A percentile compares a stretch with the other conserved stretches of the same genome.
phyloP scores from a whole-genome alignment of 768 basidiomycete genomes.

The Hemileccinum rubropunctum region DNA sequence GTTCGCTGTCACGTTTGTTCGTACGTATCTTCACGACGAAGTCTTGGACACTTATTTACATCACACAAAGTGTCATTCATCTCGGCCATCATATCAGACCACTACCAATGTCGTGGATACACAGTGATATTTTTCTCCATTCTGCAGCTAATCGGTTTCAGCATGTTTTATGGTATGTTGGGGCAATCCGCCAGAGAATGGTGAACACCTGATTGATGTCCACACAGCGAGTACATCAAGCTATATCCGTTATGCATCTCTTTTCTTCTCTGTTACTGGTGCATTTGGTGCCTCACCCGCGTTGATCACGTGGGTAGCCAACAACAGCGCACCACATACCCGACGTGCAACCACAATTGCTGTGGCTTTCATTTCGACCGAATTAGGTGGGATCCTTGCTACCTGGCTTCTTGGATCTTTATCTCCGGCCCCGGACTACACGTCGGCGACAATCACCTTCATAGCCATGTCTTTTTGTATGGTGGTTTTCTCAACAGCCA shows the following conservation, averaged over 20 bases:
- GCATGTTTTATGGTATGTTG: slow-evolving; percentile 49
- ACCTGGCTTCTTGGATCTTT: slow-evolving; percentile 58
- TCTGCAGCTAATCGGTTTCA: slow-evolving; percentile 49
- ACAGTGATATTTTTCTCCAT: slow-evolving; percentile 43
- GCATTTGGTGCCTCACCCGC: slow-evolving; percentile 50
- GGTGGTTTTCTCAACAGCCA: slow-evolving; percentile 35
- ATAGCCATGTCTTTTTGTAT: slow-evolving; percentile 39
- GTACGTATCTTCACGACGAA: slow-evolving; percentile 29
- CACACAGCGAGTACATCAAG: slow-evolving; percentile 27
- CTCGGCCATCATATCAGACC: slow-evolving; percentile 51
- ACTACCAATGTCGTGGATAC: slow-evolving; percentile 49
- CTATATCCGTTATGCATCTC: slow-evolving; percentile 49
- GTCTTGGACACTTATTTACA: neutral
- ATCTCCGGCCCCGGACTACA: slow-evolving; percentile 49
- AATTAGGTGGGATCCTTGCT: slow-evolving; percentile 55
- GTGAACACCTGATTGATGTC: neutral
- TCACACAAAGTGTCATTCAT: slow-evolving; percentile 32
- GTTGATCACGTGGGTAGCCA: slow-evolving; percentile 57
- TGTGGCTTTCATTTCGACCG: slow-evolving; percentile 50
- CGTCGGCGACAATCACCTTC: slow-evolving; percentile 40
- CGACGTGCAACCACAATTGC: slow-evolving; percentile 59
- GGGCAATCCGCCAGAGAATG: neutral
- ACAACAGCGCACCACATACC: slow-evolving; percentile 56
- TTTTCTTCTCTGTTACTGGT: slow-evolving; percentile 56
- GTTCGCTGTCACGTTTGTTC: slow-evolving; percentile 45